Evolutionary conservation across 2,329 filamentous ascomycete species (phyloP).

Genomic region (Arthrinium phaeospermum): DNA sequence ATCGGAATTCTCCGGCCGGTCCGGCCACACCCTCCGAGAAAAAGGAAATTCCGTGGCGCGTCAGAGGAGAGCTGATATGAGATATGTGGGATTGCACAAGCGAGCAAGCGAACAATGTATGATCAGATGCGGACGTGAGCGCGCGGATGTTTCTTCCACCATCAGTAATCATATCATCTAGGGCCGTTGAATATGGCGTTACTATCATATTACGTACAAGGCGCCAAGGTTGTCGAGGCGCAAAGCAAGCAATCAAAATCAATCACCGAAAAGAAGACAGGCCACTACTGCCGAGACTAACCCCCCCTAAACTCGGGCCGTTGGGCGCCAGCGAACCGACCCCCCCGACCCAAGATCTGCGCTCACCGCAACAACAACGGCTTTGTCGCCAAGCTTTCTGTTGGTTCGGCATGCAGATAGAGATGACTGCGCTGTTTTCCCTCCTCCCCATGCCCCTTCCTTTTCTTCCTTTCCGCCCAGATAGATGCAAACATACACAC

Average conservation of each 20-base stretch:
- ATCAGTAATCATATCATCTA: not conserved
- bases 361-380: conserved; percentile 4
- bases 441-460: not conserved
- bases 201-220: not conserved
- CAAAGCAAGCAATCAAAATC: not conserved
- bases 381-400: not conserved
- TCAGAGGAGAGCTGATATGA: conserved; percentile 3
- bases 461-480: not conserved
- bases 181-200: not conserved
- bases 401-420: not conserved
- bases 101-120: not conserved
- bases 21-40: not conserved
- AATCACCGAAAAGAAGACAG: not conserved
- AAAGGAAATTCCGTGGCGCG: not conserved
- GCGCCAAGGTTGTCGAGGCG: not conserved
- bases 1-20: not conserved
- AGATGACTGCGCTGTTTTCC: not conserved
- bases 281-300: not conserved
- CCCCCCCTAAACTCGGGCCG: not conserved
- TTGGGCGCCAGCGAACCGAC: conserved; percentile 11
- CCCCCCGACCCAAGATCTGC: not conserved
- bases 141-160: not conserved
- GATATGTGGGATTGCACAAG: not conserved
- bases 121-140: not conserved
- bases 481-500: not conserved